Percentiles rank a stretch among this genome's conserved stretches.
These are phyloP conservation scores for Candida nonsorbophila DNA, from an alignment of 805 yeast species.

Conservation along the genomic window DNA sequence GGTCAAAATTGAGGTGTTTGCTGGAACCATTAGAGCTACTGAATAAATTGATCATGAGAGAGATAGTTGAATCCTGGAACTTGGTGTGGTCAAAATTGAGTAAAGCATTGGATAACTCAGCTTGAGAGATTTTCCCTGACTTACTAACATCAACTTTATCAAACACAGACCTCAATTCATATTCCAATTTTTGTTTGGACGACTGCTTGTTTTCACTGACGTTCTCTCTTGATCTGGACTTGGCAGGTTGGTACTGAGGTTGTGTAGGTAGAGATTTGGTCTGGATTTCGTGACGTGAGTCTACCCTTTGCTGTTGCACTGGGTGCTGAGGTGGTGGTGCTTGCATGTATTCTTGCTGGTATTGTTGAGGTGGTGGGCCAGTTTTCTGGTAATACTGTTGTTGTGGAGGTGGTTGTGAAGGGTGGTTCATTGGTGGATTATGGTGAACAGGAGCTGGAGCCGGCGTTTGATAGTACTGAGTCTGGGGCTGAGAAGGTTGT, in stretches of 20 bases:
- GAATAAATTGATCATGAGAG: slow-evolving; percentile 59
- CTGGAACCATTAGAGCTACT: slow-evolving; percentile 25
- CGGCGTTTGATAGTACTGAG: slow-evolving; percentile 7
- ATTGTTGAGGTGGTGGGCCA: slow-evolving; percentile 8
- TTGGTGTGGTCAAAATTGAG: slow-evolving; percentile 60
- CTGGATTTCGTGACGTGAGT: slow-evolving; percentile 5
- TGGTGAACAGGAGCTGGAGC: slow-evolving; percentile 5
- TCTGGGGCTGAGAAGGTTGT: slow-evolving; percentile 7
- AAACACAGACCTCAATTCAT: slow-evolving; percentile 45
- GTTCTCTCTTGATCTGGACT: slow-evolving; percentile 13
- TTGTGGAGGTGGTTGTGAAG: slow-evolving; percentile 8
- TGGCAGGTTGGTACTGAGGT: slow-evolving; percentile 6
- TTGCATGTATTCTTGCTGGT: too few species aligned
- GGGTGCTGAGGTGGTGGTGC: slow-evolving; percentile 9
- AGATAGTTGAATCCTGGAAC: slow-evolving; percentile 56
- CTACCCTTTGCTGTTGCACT: slow-evolving; percentile 15
- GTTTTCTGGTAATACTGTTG: slow-evolving; percentile 8
- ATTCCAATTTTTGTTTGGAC: slow-evolving; percentile 39
- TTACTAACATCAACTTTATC: slow-evolving; percentile 50
- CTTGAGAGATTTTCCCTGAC: slow-evolving; percentile 50
- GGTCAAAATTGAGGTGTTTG: slow-evolving; percentile 40
- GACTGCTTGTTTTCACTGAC: slow-evolving; percentile 14
- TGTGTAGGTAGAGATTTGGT: slow-evolving; percentile 6
- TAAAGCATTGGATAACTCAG: slow-evolving; percentile 54
- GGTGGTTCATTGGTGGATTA: slow-evolving; percentile 6